Evolutionary conservation across 2,329 filamentous ascomycete species (phyloP).

Genomic region (Sarocladium oryzae): DNA sequence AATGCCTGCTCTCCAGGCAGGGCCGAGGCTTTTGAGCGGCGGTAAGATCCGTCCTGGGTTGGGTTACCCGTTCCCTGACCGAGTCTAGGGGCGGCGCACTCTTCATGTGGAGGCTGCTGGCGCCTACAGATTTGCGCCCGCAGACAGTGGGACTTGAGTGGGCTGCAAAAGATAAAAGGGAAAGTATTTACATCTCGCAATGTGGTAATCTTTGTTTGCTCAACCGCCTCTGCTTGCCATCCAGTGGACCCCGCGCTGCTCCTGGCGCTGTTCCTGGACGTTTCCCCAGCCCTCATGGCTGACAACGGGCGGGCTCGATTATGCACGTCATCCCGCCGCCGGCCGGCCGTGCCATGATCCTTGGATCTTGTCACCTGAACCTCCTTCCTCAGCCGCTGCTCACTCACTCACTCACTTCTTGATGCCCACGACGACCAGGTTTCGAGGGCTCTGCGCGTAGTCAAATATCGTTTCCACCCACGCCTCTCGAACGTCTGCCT

Average conservation of each 20-base stretch:
- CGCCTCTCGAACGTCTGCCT: slow-evolving; percentile 60
- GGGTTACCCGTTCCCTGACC: neutral
- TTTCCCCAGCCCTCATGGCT: too few species aligned
- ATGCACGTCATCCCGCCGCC: too few species aligned
- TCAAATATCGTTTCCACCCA: slow-evolving; percentile 97
- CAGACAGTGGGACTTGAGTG: slow-evolving; percentile 1
- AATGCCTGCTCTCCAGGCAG: too few species aligned
- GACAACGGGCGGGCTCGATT: too few species aligned
- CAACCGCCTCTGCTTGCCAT: too few species aligned
- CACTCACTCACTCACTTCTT: slow-evolving; percentile 51
- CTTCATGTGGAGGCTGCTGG: slow-evolving; percentile 1
- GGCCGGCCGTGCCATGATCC: too few species aligned
- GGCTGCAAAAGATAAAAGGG: neutral
- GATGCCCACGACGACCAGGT: slow-evolving; percentile 87
- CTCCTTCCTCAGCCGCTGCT: too few species aligned
- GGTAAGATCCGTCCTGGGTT: neutral
- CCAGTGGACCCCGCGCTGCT: too few species aligned
- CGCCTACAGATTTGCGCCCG: slow-evolving; percentile 5
- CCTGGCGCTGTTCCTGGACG: too few species aligned
- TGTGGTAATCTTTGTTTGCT: slow-evolving; percentile 5
- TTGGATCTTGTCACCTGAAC: too few species aligned
- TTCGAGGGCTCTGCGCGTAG: slow-evolving; percentile 77
- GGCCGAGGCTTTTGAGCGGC: neutral
- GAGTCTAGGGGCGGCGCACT: neutral
- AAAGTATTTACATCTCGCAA: slow-evolving; percentile 5